Conservation (phyloP, 805 yeast species). For the Maudiozyma serrabonitensis region DNA sequence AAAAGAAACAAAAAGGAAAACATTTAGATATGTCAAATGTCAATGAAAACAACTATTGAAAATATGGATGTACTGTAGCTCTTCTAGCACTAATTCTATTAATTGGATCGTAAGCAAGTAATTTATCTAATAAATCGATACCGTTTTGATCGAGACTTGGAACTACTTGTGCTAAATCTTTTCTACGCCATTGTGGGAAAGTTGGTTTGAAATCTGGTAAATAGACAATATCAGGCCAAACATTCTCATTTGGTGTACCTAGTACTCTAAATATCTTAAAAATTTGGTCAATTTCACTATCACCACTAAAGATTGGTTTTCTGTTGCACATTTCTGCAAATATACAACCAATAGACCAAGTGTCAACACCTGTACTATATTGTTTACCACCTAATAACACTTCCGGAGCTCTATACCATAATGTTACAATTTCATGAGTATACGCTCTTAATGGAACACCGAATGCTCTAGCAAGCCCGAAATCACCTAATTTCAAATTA, state of each 20-base stretch:
- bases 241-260: constrained; percentile 93
- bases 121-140: constrained; percentile 65
- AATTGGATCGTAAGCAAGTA: constrained; percentile 88
- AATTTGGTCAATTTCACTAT: constrained; percentile 91
- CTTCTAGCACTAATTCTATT: constrained; percentile 89
- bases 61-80: constrained; percentile 75
- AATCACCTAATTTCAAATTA: constrained; percentile 87
- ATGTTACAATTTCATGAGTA: constrained; percentile 92
- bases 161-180: constrained; percentile 70
- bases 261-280: constrained; percentile 82
- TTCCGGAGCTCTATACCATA: constrained; percentile 98
- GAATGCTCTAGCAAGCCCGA: constrained; percentile 94
- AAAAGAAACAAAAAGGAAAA: too few relatives aligned
- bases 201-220: constrained; percentile 79
- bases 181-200: constrained; percentile 81
- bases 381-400: constrained; percentile 90
- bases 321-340: constrained; percentile 99
- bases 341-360: constrained; percentile 98
- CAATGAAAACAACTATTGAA: constrained; percentile 12
- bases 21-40: not conserved
- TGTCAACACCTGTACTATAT: constrained; percentile 92
- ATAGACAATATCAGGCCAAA: constrained; percentile 95
- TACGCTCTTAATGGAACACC: constrained; percentile 97
- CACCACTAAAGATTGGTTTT: constrained; percentile 91
- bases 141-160: constrained; percentile 80